phyloP scores from a whole-genome alignment of 2,329 filamentous ascomycete species.

The Macroventuria anomochaeta region DNA sequence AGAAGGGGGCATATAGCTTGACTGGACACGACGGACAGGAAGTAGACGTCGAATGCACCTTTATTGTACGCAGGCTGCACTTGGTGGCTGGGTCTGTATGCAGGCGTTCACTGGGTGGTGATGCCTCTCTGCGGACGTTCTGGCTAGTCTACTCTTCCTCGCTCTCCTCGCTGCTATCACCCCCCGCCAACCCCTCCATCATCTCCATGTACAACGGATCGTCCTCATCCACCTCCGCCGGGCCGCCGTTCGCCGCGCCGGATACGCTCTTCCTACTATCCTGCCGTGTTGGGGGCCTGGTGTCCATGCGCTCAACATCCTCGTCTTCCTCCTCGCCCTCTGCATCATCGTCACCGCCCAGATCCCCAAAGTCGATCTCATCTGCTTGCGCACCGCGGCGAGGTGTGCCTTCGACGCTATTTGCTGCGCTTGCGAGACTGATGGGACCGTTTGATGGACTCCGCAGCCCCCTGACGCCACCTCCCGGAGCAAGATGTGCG shows the following conservation, averaged over 20 bases:
- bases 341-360: slow-evolving; percentile 38
- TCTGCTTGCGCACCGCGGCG: slow-evolving; percentile 32
- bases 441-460: slow-evolving; percentile 51
- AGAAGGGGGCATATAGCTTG: too few relatives aligned
- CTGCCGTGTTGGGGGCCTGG: slow-evolving; percentile 40
- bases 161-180: slow-evolving; percentile 52
- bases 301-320: slow-evolving; percentile 44
- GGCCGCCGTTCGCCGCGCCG: slow-evolving; percentile 3
- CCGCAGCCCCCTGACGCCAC: slow-evolving; percentile 34
- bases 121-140: too few relatives aligned
- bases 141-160: slow-evolving; percentile 44
- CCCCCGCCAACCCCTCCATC: slow-evolving; percentile 49
- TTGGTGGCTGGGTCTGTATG: too few relatives aligned
- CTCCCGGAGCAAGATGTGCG: slow-evolving; percentile 35
- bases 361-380: slow-evolving; percentile 47
- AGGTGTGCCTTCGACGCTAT: slow-evolving; percentile 32
- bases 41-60: too few relatives aligned
- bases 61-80: too few relatives aligned
- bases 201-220: slow-evolving; percentile 54
- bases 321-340: slow-evolving; percentile 39
- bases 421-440: slow-evolving; percentile 53
- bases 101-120: too few relatives aligned
- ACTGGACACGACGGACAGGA: too few relatives aligned
- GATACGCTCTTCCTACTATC: slow-evolving; percentile 6
- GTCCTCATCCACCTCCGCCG: slow-evolving; percentile 44